Evolutionary conservation across 345 rosid species (phyloP), one percentile per base, ranked within the genome.

Genomic region (Arabidopsis arenosa): DNA sequence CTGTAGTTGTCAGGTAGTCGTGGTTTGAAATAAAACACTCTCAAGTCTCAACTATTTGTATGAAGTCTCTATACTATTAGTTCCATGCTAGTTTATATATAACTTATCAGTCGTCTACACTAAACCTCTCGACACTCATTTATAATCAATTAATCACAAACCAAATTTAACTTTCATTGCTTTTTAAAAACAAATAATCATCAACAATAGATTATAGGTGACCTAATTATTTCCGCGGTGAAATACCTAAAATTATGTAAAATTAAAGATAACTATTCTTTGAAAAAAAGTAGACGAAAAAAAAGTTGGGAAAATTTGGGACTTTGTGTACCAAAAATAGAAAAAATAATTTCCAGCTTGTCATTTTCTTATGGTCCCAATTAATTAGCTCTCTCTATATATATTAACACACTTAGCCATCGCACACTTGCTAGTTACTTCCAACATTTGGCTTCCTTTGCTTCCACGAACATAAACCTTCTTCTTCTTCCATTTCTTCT

Each of bases 341-440:
- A 43, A 68, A 68, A 68, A 40, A 32, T 32, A 40, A 13, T 30
- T n/a, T 41, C 28, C 39, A 60, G 8, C 55, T 75, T 75, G 74
- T 60, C 69, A 44, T 68, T 68, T 68, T 61, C 57, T 15, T 14
- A n/a, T 0, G 37, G 75, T 36, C 28, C 64, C 74, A 62, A 11
- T 28, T 28, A 28, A 28, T 2, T 75, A 66, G 14, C 32, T 52
- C 5, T 49, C 13, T 9, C 7, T 59, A 21, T 48, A 62, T 49
- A 60, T 56, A 53, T 62, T 6, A 47, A 45, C 75, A 69, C 75
- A 76, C 65, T 69, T 53, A 63, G 80, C 59, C 75, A 70, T 70
- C 65, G 49, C 63, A 61, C 11, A 33, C 52, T 68, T 68, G 18
- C 54, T 68, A 33, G 44, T 68, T 68, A 30, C 54, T 68, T 68